A percentile compares a stretch with the other conserved stretches of the same genome.
phyloP scores from a whole-genome alignment of 257 asterid genomes.

The Capsicum baccatum region DNA sequence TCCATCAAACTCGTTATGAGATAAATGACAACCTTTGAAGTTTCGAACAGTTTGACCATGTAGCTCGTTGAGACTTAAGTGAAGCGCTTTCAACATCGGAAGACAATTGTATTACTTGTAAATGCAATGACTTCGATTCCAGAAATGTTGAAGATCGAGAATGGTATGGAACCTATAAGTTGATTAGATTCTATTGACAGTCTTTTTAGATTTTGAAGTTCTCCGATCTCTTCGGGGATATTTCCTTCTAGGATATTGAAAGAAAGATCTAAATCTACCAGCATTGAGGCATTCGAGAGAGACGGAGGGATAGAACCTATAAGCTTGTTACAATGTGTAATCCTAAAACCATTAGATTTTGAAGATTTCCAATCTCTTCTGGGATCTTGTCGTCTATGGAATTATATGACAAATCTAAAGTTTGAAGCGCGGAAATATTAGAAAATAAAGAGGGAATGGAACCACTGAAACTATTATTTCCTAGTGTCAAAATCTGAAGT shows the following conservation, averaged over 20 bases:
- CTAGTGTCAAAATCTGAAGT: not conserved
- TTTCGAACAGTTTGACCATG: not conserved
- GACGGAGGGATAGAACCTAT: conserved; percentile 5
- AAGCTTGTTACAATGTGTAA: not conserved
- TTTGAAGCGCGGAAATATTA: not conserved
- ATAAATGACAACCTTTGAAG: too few relatives aligned
- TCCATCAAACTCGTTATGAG: not conserved
- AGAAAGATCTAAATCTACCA: not conserved
- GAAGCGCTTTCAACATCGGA: not conserved
- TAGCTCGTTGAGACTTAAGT: not conserved
- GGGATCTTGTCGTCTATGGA: not conserved
- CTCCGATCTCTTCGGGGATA: not conserved
- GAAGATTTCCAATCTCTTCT: not conserved
- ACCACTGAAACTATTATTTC: not conserved
- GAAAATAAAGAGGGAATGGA: not conserved
- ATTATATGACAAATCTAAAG: not conserved
- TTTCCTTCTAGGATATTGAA: not conserved
- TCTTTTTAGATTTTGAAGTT: not conserved
- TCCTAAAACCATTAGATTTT: not conserved
- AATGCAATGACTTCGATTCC: not conserved
- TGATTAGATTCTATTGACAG: not conserved
- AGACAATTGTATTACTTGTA: not conserved
- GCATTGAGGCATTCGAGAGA: conserved; percentile 23
- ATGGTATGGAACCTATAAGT: conserved; percentile 10
- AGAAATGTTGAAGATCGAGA: not conserved